Base-by-base conservation (phyloP, 306 rosid genomes). In the Dalbergia cultrata region DNA sequence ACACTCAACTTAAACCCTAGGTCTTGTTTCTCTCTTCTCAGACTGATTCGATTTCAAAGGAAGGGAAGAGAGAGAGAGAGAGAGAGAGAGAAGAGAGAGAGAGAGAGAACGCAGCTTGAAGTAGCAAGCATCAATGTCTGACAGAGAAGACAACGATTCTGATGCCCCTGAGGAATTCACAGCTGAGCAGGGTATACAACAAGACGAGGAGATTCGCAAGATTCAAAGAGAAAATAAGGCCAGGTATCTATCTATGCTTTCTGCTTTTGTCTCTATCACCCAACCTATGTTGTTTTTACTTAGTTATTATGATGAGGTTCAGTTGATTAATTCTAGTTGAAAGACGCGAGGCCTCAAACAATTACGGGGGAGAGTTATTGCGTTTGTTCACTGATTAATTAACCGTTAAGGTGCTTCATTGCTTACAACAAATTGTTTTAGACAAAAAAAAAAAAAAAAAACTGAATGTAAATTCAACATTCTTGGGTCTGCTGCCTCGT, bases 121-220 rank as follows among this genome's bases (percentile, higher is more conserved):
- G 21, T 14, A 45, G 64, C 62, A 83, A 45, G 64, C 67, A 86
- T 35, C 72, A 13, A 86, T 91, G 97, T 88, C 91, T 78, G 88
- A 81, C 69, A 56, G 77, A 71, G 92, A 89, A 74, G 92, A 63
- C 17, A 63, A 75, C 70, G 91, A 91, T 33, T 93, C 91, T 4
- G 97, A 93, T 35, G 88, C 89, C 26, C 98, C 98, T 9, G 98
- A 93, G 82, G 98, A 93, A 76, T 81, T 93, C 82, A 90, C 99
- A 13, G 92, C 94, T 6, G 93, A 83, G 65, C 89, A 95, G 99
- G 97, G 97, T 65, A 9, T 88, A 54, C 84, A 79, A 64, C 87
- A 76, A 80, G 91, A 91, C 45, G 78, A 89, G 76, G 94, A 89
- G 70, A 74, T 93, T 44, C 79, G 56, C 14, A 90, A 87, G 81